Evolutionary conservation across 2,329 filamentous ascomycete genomes (phyloP).

Genomic region (Venturia oleaginea): DNA sequence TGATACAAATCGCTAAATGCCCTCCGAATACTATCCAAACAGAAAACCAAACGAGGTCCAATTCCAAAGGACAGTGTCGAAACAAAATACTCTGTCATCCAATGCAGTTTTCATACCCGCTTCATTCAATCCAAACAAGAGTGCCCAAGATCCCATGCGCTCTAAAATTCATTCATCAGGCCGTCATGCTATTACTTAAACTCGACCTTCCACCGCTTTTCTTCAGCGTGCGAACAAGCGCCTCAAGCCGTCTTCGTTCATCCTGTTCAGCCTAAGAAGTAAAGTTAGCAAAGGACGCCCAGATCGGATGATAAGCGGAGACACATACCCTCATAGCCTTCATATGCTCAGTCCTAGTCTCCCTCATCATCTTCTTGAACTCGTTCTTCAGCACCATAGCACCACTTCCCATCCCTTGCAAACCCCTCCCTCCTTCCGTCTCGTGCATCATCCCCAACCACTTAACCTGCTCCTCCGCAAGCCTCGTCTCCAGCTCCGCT

Average conservation of each 20-base stretch:
- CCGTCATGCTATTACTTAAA: slow-evolving; percentile 20
- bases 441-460: slow-evolving; percentile 54
- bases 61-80: neutral
- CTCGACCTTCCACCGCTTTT: slow-evolving; percentile 30
- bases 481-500: slow-evolving; percentile 53
- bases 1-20: neutral
- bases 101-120: neutral
- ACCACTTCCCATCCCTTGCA: slow-evolving; percentile 31
- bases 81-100: neutral
- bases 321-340: slow-evolving; percentile 53
- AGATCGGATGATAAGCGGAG: slow-evolving; percentile 2
- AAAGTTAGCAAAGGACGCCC: slow-evolving; percentile 19
- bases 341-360: slow-evolving; percentile 57
- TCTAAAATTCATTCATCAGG: neutral
- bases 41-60: neutral
- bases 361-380: slow-evolving; percentile 75
- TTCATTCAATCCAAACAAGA: neutral
- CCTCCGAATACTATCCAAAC: neutral
- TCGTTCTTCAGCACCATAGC: slow-evolving; percentile 62
- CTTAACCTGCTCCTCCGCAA: slow-evolving; percentile 59
- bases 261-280: slow-evolving; percentile 56
- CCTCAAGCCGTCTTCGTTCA: slow-evolving; percentile 58
- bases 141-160: neutral
- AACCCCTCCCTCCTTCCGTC: slow-evolving; percentile 26
- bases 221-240: slow-evolving; percentile 46